A percentile compares a stretch with the other conserved stretches of the same genome.
These are phyloP conservation scores for Claviceps paspali DNA, from an alignment of 2,329 filamentous ascomycete species.

Conservation along the genomic window DNA sequence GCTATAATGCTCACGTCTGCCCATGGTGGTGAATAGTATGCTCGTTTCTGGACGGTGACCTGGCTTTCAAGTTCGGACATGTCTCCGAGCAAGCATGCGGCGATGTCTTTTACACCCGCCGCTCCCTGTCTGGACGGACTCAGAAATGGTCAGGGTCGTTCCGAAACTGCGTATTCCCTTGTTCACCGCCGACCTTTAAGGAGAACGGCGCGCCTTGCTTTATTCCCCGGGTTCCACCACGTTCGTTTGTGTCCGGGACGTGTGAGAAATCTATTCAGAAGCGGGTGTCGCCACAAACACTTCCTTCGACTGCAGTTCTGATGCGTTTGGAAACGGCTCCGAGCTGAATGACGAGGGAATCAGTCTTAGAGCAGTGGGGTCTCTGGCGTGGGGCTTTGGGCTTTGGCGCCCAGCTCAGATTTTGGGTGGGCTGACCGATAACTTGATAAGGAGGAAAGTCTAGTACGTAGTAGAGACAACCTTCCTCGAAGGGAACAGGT, in stretches of 20 bases:
- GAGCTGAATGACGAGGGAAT: background rate
- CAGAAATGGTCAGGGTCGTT: background rate
- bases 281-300: background rate
- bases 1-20: constrained; percentile 92
- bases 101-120: background rate
- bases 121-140: background rate
- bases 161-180: background rate
- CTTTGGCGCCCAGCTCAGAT: background rate
- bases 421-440: background rate
- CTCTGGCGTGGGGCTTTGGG: background rate
- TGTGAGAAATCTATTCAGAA: background rate
- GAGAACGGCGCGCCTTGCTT: background rate
- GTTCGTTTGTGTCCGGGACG: background rate
- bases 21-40: constrained; percentile 89
- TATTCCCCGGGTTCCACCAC: background rate
- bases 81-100: constrained; percentile 3
- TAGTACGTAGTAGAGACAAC: too few relatives aligned
- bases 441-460: too few relatives aligned
- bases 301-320: background rate
- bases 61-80: constrained; percentile 23
- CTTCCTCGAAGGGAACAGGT: too few relatives aligned
- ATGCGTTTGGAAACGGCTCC: background rate
- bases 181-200: background rate
- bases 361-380: background rate
- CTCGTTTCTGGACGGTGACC: constrained; percentile 38